Evolutionary conservation across 805 yeast genomes (phyloP), one percentile per base, ranked within the genome.

Genomic region (Candida glaebosa): DNA sequence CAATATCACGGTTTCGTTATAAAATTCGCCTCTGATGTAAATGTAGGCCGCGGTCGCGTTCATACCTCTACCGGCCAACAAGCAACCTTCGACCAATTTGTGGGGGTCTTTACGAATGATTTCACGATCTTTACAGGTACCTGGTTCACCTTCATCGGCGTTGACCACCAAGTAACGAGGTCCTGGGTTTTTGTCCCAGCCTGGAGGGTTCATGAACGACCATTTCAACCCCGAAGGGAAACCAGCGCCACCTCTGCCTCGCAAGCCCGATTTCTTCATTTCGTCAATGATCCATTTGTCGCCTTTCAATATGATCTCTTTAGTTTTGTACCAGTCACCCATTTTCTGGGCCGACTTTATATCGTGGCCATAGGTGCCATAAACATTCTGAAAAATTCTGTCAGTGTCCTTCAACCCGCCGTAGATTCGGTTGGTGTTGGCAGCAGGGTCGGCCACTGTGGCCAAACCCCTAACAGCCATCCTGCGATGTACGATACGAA

Each of bases 111-210:
- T 87, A 63, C 95, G 78, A 60, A 87, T 82, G 61, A 87, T 87
- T 65, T 87, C 95, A 61, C 96, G 78, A 65, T 87, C 96, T 69
- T 87, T 87, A 67, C 96, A 87, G 39, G 96, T 87, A 47, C 96
- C 96, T 10, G 96, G 96, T 67, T 87, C 96, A 54, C 96, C 96
- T 69, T 87, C 96, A 70, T 87, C 96, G 42, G 96, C 96, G 64
- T 87, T 87, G 55, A 87, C 88, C 37, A 87, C 95, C 52, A 87
- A 75, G 61, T 86, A 86, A 57, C 95, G 78, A 46, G 96, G 93
- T n/a, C 96, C 96, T 12, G 67, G 68, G 66, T 87, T 87, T 60
- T 87, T 87, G 47, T 87, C 95, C 96, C 96, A 87, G 44, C 93
- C 93, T 41, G 96, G 96, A 35, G 96, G 96, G 67, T 87, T 87